Percentiles rank a stretch among this genome's conserved stretches.
phyloP scores from a whole-genome alignment of 2,329 filamentous ascomycete genomes.

The Colletotrichum camelliae region DNA sequence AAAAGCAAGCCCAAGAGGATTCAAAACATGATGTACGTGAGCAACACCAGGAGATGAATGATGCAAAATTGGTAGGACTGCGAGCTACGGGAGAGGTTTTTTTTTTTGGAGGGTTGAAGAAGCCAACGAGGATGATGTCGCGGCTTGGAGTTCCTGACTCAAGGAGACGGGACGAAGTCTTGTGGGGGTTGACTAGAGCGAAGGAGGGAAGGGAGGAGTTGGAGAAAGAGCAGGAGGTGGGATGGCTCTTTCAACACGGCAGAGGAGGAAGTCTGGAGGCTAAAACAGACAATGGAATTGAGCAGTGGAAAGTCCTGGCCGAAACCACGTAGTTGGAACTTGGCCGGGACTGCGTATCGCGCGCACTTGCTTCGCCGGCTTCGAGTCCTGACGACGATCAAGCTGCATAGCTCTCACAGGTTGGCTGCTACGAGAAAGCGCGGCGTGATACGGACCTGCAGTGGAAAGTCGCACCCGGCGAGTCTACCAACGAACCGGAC shows the following conservation, averaged over 20 bases:
- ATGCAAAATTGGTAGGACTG: conserved; percentile 13
- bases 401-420: neutral
- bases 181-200: conserved; percentile 12
- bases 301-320: neutral
- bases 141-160: conserved; percentile 8
- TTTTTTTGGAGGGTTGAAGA: neutral
- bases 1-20: conserved; percentile 29
- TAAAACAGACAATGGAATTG: neutral
- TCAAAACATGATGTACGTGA: conserved; percentile 46
- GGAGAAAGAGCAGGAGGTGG: neutral
- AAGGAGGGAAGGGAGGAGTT: conserved; percentile 14
- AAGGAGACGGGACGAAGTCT: conserved; percentile 10
- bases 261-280: neutral
- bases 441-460: conserved; percentile 14
- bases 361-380: neutral
- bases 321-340: neutral
- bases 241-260: conserved; percentile 14
- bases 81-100: neutral
- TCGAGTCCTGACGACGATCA: conserved; percentile 4
- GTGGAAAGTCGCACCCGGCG: conserved; percentile 21
- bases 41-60: conserved; percentile 23
- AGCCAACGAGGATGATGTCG: conserved; percentile 14
- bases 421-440: conserved; percentile 3
- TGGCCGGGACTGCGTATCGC: neutral
- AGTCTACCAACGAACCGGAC: conserved; percentile 16